Conservation (phyloP, 371 early-diverging fungal species). For the Mortierella sp. region DNA sequence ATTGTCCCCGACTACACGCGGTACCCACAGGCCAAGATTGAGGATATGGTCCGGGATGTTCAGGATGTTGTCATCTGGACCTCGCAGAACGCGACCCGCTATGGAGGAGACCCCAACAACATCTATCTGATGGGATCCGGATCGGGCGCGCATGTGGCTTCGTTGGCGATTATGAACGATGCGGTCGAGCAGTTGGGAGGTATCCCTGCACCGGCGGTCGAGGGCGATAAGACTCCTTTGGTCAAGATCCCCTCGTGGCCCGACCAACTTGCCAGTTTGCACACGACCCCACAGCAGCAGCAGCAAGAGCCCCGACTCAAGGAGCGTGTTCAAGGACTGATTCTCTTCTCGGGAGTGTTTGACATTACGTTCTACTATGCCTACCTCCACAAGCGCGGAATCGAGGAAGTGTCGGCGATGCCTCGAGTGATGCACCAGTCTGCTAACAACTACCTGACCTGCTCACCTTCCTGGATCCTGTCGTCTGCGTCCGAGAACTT, state of each 20-base stretch:
- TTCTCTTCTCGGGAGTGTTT: conserved; percentile 76
- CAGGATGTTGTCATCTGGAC: conserved; percentile 58
- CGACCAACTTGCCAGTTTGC: conserved; percentile 14
- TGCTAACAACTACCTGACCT: conserved; percentile 52
- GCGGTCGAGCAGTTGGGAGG: conserved; percentile 45
- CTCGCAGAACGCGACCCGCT: conserved; percentile 46
- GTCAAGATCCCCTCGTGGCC: conserved; percentile 43
- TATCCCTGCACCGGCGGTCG: conserved; percentile 27
- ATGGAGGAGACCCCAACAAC: conserved; percentile 54
- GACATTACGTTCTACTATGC: conserved; percentile 74
- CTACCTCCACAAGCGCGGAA: conserved; percentile 75
- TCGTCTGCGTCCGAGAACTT: conserved; percentile 28
- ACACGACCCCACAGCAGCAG: conserved; percentile 7
- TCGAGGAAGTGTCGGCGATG: conserved; percentile 85
- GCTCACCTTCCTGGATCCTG: conserved; percentile 52
- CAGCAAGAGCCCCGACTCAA: conserved; percentile 45
- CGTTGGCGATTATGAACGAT: conserved; percentile 62
- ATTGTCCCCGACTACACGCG: conserved; percentile 59
- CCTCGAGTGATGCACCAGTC: conserved; percentile 71
- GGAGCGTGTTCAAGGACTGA: conserved; percentile 68
- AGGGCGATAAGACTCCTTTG: conserved; percentile 37
- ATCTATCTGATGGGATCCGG: conserved; percentile 67
- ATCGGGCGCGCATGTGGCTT: conserved; percentile 65
- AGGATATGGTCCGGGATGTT: conserved; percentile 58
- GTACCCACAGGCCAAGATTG: conserved; percentile 55